phyloP scores from a whole-genome alignment of 306 rosid genomes.

The Casuarina cunninghamiana region DNA sequence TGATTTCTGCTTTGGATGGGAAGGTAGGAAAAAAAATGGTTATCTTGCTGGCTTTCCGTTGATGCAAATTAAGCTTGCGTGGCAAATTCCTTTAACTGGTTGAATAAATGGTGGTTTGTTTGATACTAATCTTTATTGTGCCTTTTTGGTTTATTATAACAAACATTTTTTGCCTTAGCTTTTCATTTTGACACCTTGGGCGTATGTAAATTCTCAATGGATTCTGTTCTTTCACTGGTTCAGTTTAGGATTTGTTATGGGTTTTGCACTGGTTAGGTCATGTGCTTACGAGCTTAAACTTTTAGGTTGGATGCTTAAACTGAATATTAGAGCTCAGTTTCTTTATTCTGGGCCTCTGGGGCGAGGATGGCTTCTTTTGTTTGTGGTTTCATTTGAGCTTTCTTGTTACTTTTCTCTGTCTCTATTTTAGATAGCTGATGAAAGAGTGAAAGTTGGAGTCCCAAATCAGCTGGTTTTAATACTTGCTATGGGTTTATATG shows the following conservation, averaged over 20 bases:
- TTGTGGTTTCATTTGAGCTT: not conserved
- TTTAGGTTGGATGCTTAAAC: not conserved
- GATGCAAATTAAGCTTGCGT: not conserved
- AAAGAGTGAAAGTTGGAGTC: not conserved
- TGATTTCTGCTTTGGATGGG: constrained; percentile 72
- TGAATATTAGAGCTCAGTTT: not conserved
- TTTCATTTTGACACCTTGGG: not conserved
- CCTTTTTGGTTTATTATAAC: not conserved
- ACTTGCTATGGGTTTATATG: not conserved
- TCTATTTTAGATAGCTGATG: not conserved
- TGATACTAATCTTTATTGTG: not conserved
- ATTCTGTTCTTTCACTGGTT: not conserved
- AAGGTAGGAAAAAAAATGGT: constrained; percentile 49
- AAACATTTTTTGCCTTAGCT: not conserved
- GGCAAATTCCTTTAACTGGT: not conserved
- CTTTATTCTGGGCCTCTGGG: not conserved
- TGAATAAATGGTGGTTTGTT: not conserved
- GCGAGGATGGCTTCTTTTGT: not conserved
- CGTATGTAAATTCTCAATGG: not conserved
- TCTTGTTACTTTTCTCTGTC: not conserved
- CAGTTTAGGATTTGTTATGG: not conserved
- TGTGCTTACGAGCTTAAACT: not conserved
- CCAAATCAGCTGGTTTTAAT: not conserved
- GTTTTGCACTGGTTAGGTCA: not conserved
- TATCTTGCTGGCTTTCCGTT: constrained; percentile 11